These are phyloP conservation scores for Pyrenophora graminea DNA, from an alignment of 2,329 filamentous ascomycete genomes.

Conservation along the genomic window DNA sequence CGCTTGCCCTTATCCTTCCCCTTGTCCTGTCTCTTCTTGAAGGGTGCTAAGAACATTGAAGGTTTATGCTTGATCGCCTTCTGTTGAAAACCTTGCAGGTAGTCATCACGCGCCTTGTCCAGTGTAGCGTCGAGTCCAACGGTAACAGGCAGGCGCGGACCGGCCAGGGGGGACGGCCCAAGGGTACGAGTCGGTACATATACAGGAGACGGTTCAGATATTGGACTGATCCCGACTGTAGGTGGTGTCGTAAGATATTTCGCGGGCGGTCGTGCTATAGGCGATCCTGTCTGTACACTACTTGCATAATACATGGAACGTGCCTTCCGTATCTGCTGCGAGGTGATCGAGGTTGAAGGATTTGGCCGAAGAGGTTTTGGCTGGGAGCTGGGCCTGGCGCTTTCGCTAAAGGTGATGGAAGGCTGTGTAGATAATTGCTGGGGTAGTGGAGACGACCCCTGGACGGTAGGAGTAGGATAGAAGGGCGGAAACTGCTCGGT, in stretches of 20 bases:
- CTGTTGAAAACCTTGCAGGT: constrained; percentile 49
- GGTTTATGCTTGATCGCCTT: constrained; percentile 48
- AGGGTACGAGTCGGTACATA: constrained; percentile 9
- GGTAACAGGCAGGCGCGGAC: constrained; percentile 32
- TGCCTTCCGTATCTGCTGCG: constrained; percentile 45
- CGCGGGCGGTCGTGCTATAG: constrained; percentile 39
- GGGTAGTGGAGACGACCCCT: constrained; percentile 10
- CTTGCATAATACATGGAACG: constrained; percentile 48
- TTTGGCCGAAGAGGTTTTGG: constrained; percentile 28
- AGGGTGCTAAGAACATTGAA: constrained; percentile 51
- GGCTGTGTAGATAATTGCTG: constrained; percentile 27
- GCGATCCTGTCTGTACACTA: constrained; percentile 44
- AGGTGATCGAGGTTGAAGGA: constrained; percentile 32
- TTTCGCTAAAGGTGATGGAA: constrained; percentile 29
- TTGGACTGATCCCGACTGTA: constrained; percentile 8
- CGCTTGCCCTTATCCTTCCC: constrained; percentile 24
- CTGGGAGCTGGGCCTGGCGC: constrained; percentile 32
- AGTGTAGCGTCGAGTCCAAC: constrained; percentile 33
- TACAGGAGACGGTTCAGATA: constrained; percentile 4
- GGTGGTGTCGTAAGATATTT: constrained; percentile 39
- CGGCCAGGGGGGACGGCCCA: constrained; percentile 26
- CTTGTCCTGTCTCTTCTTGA: constrained; percentile 50
- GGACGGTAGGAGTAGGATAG: constrained; percentile 17
- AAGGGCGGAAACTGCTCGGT: constrained; percentile 30
- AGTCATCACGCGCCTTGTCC: constrained; percentile 46